These are phyloP conservation scores for Durusdinium trenchii DNA, from an alignment of 73 alveolate genomes.

Conservation along the genomic window DNA sequence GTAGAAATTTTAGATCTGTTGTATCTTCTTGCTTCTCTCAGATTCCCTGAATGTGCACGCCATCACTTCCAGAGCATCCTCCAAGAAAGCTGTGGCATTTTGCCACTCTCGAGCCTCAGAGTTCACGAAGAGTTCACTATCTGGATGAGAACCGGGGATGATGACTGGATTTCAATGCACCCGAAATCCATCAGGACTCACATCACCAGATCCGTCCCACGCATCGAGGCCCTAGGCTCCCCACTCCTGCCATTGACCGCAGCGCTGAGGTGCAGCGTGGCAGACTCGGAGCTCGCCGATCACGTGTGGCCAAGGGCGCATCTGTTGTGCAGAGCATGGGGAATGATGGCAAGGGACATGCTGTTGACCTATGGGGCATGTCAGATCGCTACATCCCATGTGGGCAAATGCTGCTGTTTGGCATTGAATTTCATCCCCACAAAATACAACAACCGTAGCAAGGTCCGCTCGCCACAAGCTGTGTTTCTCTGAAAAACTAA, in stretches of 20 bases:
- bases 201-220: neutral
- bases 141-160: too few species aligned
- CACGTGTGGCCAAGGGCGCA: slow-evolving; percentile 45
- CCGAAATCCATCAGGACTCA: too few species aligned
- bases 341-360: too few species aligned
- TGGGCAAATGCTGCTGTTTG: too few species aligned
- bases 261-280: slow-evolving; percentile 28
- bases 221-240: neutral
- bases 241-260: slow-evolving; percentile 41
- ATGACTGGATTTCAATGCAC: too few species aligned
- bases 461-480: too few species aligned
- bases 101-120: slow-evolving; percentile 50
- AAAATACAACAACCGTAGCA: too few species aligned
- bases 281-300: slow-evolving; percentile 3
- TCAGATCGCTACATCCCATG: neutral
- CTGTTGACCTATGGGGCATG: neutral
- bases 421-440: too few species aligned
- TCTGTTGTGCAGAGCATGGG: neutral
- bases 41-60: neutral
- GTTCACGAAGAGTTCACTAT: neutral
- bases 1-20: too few species aligned
- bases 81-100: slow-evolving; percentile 27
- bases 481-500: too few species aligned
- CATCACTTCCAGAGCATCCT: neutral
- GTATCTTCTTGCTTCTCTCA: too few species aligned